Evolutionary conservation across 2,329 filamentous ascomycete genomes (phyloP).

Genomic region (Cladophialophora immunda): DNA sequence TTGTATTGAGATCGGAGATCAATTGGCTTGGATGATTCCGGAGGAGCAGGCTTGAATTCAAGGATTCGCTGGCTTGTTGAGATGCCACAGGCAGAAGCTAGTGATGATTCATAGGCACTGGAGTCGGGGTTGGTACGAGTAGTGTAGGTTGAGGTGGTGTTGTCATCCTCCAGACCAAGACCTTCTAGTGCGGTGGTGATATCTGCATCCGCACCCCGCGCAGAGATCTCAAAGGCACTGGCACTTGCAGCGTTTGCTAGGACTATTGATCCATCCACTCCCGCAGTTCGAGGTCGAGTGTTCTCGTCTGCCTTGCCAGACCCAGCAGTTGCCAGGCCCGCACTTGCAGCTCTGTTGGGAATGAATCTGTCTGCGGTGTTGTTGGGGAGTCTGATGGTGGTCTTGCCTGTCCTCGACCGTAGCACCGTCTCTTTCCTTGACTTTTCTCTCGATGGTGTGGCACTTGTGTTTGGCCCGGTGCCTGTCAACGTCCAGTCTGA

Average conservation of each 20-base stretch:
- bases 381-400: constrained; percentile 71
- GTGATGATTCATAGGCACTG: constrained; percentile 88
- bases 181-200: constrained; percentile 80
- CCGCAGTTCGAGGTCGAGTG: constrained; percentile 76
- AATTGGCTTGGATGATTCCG: constrained; percentile 97
- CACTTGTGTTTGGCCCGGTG: constrained; percentile 69
- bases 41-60: constrained; percentile 97
- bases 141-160: constrained; percentile 69
- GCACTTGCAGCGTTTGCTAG: constrained; percentile 72
- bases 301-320: constrained; percentile 85
- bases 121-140: constrained; percentile 85
- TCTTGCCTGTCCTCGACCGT: constrained; percentile 68
- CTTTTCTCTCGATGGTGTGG: constrained; percentile 65
- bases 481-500: constrained; percentile 92
- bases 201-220: constrained; percentile 73
- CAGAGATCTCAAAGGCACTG: constrained; percentile 67
- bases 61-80: constrained; percentile 94
- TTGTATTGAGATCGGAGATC: constrained; percentile 98
- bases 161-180: constrained; percentile 78
- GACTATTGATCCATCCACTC: constrained; percentile 74
- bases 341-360: constrained; percentile 89
- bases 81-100: constrained; percentile 90
- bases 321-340: constrained; percentile 81
- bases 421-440: constrained; percentile 63
- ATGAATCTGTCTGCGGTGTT: constrained; percentile 94